These are phyloP conservation scores for Physcomitrellopsis africana DNA, from an alignment of 225 moss, liverwort and hornwort genomes.

Conservation along the genomic window DNA sequence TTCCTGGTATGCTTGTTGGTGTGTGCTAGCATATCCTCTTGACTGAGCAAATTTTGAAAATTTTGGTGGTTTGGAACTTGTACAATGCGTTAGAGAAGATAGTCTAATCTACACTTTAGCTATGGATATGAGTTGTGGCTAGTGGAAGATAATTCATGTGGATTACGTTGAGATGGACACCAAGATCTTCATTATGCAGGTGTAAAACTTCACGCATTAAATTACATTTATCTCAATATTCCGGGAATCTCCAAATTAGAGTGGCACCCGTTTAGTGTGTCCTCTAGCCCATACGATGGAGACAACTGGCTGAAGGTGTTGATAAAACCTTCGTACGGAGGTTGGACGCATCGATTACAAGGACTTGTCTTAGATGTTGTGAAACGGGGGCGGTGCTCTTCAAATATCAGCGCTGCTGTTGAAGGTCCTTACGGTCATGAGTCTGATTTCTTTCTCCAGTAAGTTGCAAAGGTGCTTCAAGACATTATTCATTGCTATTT, in stretches of 20 bases:
- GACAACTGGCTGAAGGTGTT: constrained; percentile 70
- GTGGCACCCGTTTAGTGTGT: constrained; percentile 96
- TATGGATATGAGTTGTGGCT: constrained; percentile 1
- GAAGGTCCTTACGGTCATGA: constrained; percentile 96
- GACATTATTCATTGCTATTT: not conserved
- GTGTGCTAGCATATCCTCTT: not conserved
- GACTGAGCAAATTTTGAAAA: constrained; percentile 5
- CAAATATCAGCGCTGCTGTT: constrained; percentile 59
- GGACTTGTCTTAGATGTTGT: constrained; percentile 43
- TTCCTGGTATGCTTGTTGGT: constrained; percentile 13
- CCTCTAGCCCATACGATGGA: constrained; percentile 80
- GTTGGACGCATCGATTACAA: constrained; percentile 71
- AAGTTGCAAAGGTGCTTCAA: constrained; percentile 29
- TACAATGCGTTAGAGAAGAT: not conserved
- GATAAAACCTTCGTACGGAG: constrained; percentile 69
- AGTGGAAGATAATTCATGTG: constrained; percentile 18
- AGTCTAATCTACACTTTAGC: not conserved
- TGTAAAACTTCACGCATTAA: constrained; percentile 74
- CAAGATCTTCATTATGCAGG: constrained; percentile 46
- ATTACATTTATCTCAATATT: constrained; percentile 76
- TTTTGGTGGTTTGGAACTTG: constrained; percentile 4
- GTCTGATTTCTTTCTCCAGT: constrained; percentile 82
- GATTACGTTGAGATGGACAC: constrained; percentile 7
- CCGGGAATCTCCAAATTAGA: constrained; percentile 64
- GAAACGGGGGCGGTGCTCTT: constrained; percentile 57